phyloP scores from a whole-genome alignment of 1,284 basidiomycete species.

The Leucoagaricus sp. region DNA sequence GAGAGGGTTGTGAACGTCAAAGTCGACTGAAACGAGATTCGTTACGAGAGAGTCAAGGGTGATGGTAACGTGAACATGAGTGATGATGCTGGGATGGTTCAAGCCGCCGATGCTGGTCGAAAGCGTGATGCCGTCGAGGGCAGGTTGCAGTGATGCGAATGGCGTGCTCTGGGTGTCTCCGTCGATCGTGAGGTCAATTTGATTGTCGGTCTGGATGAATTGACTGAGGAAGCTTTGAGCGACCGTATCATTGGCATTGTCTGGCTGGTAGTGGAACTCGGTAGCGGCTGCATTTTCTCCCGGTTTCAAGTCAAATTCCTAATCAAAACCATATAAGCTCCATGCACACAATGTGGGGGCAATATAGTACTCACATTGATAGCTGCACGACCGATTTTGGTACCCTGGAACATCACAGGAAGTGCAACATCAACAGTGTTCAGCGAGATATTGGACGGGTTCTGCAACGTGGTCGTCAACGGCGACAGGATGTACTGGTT shows the following conservation, averaged over 20 bases:
- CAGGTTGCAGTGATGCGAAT: conserved; percentile 61
- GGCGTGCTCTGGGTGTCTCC: conserved; percentile 64
- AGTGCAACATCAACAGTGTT: conserved; percentile 60
- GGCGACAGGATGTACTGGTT: conserved; percentile 56
- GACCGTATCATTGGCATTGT: conserved; percentile 62
- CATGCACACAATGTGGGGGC: not conserved
- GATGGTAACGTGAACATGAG: conserved; percentile 54
- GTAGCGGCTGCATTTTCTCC: conserved; percentile 56
- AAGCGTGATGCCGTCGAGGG: conserved; percentile 58
- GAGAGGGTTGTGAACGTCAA: conserved; percentile 62
- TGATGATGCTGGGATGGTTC: conserved; percentile 40
- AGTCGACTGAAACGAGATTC: conserved; percentile 54
- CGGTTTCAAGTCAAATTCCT: conserved; percentile 61
- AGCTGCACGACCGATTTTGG: conserved; percentile 56
- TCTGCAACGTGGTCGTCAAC: conserved; percentile 55
- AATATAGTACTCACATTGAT: conserved; percentile 50
- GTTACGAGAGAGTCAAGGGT: conserved; percentile 48
- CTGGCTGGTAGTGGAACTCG: conserved; percentile 71
- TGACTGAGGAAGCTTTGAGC: conserved; percentile 57
- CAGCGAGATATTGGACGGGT: conserved; percentile 72
- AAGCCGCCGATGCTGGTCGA: conserved; percentile 27
- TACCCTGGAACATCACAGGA: conserved; percentile 58
- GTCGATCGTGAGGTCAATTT: conserved; percentile 53
- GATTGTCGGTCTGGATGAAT: conserved; percentile 53
- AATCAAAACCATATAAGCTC: conserved; percentile 2